These are phyloP conservation scores for Ceriops zippeliana DNA, from an alignment of 345 rosid genomes.

Conservation along the genomic window DNA sequence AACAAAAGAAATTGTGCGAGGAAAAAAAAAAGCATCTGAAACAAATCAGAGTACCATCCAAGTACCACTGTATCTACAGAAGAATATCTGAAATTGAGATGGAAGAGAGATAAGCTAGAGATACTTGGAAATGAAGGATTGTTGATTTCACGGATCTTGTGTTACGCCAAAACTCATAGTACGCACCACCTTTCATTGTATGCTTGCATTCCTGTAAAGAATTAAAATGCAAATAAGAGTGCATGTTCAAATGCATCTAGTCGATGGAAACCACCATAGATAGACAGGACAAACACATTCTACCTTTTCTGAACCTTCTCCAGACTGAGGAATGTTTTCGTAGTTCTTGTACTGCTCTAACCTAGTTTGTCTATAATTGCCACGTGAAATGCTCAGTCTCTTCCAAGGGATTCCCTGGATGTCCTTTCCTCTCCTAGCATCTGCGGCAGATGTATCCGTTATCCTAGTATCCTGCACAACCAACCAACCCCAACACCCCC, in stretches of 20 bases:
- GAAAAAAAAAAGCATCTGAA: too few species aligned
- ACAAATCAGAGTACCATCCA: too few species aligned
- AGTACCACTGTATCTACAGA: too few species aligned
- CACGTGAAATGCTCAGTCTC: constrained; percentile 45
- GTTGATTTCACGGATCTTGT: constrained; percentile 59
- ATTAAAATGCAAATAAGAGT: background rate
- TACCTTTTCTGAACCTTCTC: constrained; percentile 51
- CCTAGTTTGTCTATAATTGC: constrained; percentile 51
- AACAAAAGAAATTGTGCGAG: too few species aligned
- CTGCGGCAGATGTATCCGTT: constrained; percentile 46
- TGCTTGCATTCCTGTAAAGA: constrained; percentile 39
- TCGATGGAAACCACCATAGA: background rate
- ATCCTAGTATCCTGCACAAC: constrained; percentile 37
- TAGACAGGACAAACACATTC: background rate
- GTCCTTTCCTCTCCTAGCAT: constrained; percentile 54
- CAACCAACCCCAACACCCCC: background rate
- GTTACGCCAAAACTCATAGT: constrained; percentile 50
- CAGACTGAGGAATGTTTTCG: constrained; percentile 51
- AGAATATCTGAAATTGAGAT: background rate
- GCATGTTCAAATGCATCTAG: background rate
- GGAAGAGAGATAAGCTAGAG: background rate
- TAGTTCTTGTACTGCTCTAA: constrained; percentile 58
- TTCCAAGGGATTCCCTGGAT: constrained; percentile 64
- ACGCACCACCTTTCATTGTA: constrained; percentile 38
- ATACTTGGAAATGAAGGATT: constrained; percentile 59